Percentiles rank a stretch among this genome's conserved stretches.
Conservation (phyloP, 164 flowering plant species). For the Echeveria elegans region DNA sequence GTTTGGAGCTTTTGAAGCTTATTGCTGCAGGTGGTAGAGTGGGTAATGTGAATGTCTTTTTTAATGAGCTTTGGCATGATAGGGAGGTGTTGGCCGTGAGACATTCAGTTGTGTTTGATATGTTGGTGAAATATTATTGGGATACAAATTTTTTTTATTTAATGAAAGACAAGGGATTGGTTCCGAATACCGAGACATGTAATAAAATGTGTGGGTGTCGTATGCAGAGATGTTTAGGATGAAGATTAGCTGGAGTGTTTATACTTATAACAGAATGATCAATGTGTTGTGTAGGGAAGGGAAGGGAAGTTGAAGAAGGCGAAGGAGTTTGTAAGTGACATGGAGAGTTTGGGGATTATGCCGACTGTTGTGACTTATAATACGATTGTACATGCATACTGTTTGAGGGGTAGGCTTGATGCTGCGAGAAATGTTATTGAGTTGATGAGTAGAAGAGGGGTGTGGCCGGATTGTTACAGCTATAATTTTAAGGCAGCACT, state of each 20-base stretch:
- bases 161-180: constrained; percentile 43
- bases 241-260: constrained; percentile 44
- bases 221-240: constrained; percentile 80
- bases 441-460: constrained; percentile 45
- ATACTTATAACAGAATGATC: constrained; percentile 75
- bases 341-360: constrained; percentile 58
- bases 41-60: constrained; percentile 19
- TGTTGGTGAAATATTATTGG: constrained; percentile 22
- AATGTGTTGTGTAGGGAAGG: constrained; percentile 72
- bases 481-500: constrained; percentile 51
- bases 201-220: constrained; percentile 66
- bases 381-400: constrained; percentile 64
- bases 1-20: constrained; percentile 28
- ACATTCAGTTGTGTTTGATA: constrained; percentile 37
- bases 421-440: constrained; percentile 34
- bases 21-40: constrained; percentile 13
- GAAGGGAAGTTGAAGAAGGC: constrained; percentile 88
- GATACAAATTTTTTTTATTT: constrained; percentile 45
- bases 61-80: constrained; percentile 27
- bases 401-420: constrained; percentile 39
- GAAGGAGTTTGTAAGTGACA: constrained; percentile 39
- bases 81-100: constrained; percentile 21
- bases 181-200: constrained; percentile 58
- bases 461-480: constrained; percentile 54
- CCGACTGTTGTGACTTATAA: constrained; percentile 69